A percentile compares a stretch with the other conserved stretches of the same genome.
Conservation (phyloP, 108 stramenopile species). For the Cyclotella atomus region DNA sequence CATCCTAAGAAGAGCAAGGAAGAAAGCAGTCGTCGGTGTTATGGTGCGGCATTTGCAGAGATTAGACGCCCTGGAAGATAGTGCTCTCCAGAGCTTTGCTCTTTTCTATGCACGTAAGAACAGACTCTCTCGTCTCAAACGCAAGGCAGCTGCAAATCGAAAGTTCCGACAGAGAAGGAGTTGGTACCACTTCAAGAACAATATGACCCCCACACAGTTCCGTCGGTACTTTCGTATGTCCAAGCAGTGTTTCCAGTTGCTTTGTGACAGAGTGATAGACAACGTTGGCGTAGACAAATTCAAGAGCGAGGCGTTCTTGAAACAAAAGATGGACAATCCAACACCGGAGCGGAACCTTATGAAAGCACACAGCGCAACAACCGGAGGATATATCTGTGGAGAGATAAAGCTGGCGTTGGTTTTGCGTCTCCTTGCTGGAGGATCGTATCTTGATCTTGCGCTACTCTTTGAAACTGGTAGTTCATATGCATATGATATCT, state of each 20-base stretch:
- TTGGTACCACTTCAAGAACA: slow-evolving; percentile 6
- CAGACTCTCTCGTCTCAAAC: neutral
- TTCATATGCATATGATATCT: slow-evolving; percentile 20
- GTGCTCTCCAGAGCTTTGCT: neutral
- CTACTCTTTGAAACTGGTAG: slow-evolving; percentile 10
- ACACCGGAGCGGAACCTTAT: neutral
- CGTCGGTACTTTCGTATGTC: slow-evolving; percentile 23
- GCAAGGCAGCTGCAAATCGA: slow-evolving; percentile 8
- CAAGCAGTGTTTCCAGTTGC: slow-evolving; percentile 14
- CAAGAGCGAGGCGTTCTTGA: slow-evolving; percentile 22
- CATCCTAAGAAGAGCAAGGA: neutral
- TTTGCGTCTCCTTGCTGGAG: slow-evolving; percentile 20
- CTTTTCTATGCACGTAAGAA: neutral
- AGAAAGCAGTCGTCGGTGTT: neutral
- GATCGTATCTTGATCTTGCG: slow-evolving; percentile 19
- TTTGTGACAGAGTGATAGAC: slow-evolving; percentile 12
- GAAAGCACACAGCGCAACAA: slow-evolving; percentile 5
- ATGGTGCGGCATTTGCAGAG: slow-evolving; percentile 4
- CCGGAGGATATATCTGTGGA: slow-evolving; percentile 21
- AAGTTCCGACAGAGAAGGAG: slow-evolving; percentile 1
- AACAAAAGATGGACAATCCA: neutral
- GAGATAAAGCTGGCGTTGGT: slow-evolving; percentile 19
- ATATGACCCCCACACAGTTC: slow-evolving; percentile 4
- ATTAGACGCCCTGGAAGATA: slow-evolving; percentile 8
- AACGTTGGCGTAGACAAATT: slow-evolving; percentile 20